Conservation (phyloP, 495 filamentous ascomycete species). For the Neurospora terricola region DNA sequence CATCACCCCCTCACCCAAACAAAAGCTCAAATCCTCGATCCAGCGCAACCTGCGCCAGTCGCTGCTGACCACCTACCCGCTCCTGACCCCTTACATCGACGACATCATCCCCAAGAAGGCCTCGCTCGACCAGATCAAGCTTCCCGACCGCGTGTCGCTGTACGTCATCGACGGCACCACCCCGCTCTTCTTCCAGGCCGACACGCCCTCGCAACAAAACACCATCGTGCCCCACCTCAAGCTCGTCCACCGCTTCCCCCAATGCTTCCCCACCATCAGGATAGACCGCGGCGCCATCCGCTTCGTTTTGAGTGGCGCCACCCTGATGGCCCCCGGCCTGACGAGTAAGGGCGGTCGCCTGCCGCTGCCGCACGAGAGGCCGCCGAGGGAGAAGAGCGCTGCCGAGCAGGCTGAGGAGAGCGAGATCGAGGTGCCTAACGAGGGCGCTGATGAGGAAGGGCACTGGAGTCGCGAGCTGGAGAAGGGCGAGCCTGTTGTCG, state of each 20-base stretch:
- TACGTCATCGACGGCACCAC: constrained; percentile 65
- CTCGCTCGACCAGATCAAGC: constrained; percentile 83
- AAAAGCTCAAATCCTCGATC: constrained; percentile 95
- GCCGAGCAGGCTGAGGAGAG: constrained; percentile 11
- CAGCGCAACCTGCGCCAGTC: constrained; percentile 77
- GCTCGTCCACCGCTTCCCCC: constrained; percentile 64
- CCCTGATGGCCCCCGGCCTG: constrained; percentile 89
- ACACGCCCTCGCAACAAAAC: constrained; percentile 35
- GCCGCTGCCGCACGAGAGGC: constrained; percentile 36
- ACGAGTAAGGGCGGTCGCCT: constrained; percentile 72
- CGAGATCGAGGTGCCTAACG: constrained; percentile 34
- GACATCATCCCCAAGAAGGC: constrained; percentile 92
- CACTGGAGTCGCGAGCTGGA: constrained; percentile 50
- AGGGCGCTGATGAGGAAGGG: constrained; percentile 35
- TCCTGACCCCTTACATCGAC: constrained; percentile 81
- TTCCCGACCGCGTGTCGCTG: constrained; percentile 80
- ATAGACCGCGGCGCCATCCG: constrained; percentile 95
- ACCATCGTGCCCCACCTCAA: constrained; percentile 64
- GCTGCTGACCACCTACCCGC: constrained; percentile 73
- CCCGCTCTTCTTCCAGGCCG: constrained; percentile 86
- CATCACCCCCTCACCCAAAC: constrained; percentile 67
- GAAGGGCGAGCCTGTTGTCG: constrained; percentile 71
- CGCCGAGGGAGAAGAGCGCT: constrained; percentile 18
- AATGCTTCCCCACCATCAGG: constrained; percentile 52
- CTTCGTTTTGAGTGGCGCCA: constrained; percentile 85